These are phyloP conservation scores for Euphorbia peplus DNA, from an alignment of 345 rosid genomes.

Conservation along the genomic window DNA sequence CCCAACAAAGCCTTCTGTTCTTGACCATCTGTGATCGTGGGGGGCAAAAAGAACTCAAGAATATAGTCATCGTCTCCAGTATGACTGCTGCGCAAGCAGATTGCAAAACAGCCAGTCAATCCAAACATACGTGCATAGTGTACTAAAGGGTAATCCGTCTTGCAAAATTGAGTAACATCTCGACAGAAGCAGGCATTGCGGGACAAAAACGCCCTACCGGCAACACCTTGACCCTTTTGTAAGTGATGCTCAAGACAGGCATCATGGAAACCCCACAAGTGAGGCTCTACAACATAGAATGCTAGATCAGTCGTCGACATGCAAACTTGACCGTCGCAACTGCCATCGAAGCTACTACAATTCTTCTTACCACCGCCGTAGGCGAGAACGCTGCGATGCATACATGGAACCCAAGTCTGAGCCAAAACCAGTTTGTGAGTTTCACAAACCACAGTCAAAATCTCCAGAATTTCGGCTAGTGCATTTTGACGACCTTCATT, in stretches of 20 bases:
- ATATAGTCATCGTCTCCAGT: slow-evolving; percentile 86
- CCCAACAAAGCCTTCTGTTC: slow-evolving; percentile 61
- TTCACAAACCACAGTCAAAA: slow-evolving; percentile 78
- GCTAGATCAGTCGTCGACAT: slow-evolving; percentile 93
- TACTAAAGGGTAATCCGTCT: slow-evolving; percentile 87
- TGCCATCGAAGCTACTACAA: slow-evolving; percentile 83
- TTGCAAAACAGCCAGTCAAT: slow-evolving; percentile 68
- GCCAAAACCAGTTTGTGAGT: slow-evolving; percentile 86
- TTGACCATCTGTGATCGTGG: slow-evolving; percentile 33
- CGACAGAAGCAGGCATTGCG: slow-evolving; percentile 68
- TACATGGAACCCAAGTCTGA: slow-evolving; percentile 98
- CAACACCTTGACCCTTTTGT: slow-evolving; percentile 93
- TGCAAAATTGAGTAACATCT: slow-evolving; percentile 71
- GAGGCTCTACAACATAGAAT: slow-evolving; percentile 79
- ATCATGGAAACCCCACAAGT: slow-evolving; percentile 90
- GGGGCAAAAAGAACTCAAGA: slow-evolving; percentile 85
- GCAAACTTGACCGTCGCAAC: slow-evolving; percentile 85
- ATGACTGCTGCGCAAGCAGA: slow-evolving; percentile 66
- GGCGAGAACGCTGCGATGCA: slow-evolving; percentile 79
- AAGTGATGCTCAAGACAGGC: slow-evolving; percentile 96
- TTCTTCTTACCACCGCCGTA: slow-evolving; percentile 88
- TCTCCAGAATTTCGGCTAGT: slow-evolving; percentile 84
- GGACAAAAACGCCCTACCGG: slow-evolving; percentile 79
- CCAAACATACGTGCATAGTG: slow-evolving; percentile 94
- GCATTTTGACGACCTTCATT: slow-evolving; percentile 87